These are phyloP conservation scores for Apophysomyces variabilis DNA, from an alignment of 371 early-diverging fungal genomes.

Conservation along the genomic window DNA sequence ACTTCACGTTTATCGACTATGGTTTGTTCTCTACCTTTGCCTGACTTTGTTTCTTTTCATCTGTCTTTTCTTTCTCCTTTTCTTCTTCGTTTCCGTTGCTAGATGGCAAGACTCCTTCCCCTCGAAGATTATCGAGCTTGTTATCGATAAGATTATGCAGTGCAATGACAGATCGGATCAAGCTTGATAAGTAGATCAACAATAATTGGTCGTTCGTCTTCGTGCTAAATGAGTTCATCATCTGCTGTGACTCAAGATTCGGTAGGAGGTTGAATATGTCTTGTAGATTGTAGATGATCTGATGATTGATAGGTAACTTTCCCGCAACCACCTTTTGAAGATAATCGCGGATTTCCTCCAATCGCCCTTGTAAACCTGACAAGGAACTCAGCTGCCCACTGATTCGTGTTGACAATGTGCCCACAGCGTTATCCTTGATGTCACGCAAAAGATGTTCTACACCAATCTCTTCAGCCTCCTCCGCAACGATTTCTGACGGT, in stretches of 20 bases:
- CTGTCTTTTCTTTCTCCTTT: slow-evolving; percentile 40
- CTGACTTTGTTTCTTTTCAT: slow-evolving; percentile 23
- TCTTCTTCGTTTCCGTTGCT: slow-evolving; percentile 41
- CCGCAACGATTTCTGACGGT: slow-evolving; percentile 95
- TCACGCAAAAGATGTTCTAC: slow-evolving; percentile 99
- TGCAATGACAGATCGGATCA: slow-evolving; percentile 93
- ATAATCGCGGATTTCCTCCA: slow-evolving; percentile 88
- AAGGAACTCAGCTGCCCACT: slow-evolving; percentile 88
- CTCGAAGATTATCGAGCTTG: slow-evolving; percentile 74
- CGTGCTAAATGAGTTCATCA: slow-evolving; percentile 81
- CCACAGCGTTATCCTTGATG: slow-evolving; percentile 96
- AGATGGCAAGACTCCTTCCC: slow-evolving; percentile 38
- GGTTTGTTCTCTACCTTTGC: slow-evolving; percentile 9
- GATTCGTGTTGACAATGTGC: slow-evolving; percentile 89
- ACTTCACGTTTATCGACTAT: neutral
- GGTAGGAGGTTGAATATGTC: slow-evolving; percentile 96
- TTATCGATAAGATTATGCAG: slow-evolving; percentile 95
- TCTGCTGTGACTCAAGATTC: slow-evolving; percentile 77
- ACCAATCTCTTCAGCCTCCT: slow-evolving; percentile 99
- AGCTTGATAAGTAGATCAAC: slow-evolving; percentile 87
- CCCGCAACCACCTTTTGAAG: slow-evolving; percentile 87
- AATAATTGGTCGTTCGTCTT: slow-evolving; percentile 96
- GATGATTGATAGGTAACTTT: slow-evolving; percentile 90
- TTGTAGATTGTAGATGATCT: slow-evolving; percentile 95
- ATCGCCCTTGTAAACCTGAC: slow-evolving; percentile 82